Evolutionary conservation across 495 filamentous ascomycete genomes (phyloP).

Genomic region (Lepidopterella palustris): DNA sequence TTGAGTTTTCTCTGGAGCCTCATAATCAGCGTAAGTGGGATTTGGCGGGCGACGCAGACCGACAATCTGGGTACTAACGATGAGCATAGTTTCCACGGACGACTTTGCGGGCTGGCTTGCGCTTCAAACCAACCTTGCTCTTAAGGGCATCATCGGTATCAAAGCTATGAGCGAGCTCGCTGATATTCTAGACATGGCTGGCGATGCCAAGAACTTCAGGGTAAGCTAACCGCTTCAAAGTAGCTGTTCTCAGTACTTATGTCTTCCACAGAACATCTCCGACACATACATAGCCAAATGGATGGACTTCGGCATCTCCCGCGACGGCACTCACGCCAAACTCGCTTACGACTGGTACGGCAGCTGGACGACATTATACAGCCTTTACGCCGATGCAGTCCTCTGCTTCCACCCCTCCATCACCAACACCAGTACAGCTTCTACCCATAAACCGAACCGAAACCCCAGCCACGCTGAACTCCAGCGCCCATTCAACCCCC

Average conservation of each 20-base stretch:
- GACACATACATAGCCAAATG: constrained; percentile 75
- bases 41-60: not conserved
- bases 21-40: constrained; percentile 64
- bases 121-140: constrained; percentile 85
- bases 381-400: constrained; percentile 38
- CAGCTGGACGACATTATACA: constrained; percentile 73
- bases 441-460: not conserved
- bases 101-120: constrained; percentile 93
- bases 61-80: not conserved
- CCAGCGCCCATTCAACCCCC: constrained; percentile 23
- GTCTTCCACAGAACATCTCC: constrained; percentile 48
- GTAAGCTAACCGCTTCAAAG: constrained; percentile 31
- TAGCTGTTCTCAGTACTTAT: not conserved
- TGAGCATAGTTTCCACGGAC: constrained; percentile 62
- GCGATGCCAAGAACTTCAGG: constrained; percentile 61
- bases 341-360: constrained; percentile 92
- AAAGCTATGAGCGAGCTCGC: constrained; percentile 87
- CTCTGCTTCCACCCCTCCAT: constrained; percentile 39
- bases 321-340: constrained; percentile 80
- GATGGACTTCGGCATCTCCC: constrained; percentile 71
- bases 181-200: constrained; percentile 56
- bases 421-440: constrained; percentile 8
- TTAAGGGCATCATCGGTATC: constrained; percentile 94
- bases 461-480: constrained; percentile 4
- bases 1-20: constrained; percentile 79